Base-by-base conservation (phyloP, 2,329 filamentous ascomycete genomes). In the Dryadomyces sulphureus region DNA sequence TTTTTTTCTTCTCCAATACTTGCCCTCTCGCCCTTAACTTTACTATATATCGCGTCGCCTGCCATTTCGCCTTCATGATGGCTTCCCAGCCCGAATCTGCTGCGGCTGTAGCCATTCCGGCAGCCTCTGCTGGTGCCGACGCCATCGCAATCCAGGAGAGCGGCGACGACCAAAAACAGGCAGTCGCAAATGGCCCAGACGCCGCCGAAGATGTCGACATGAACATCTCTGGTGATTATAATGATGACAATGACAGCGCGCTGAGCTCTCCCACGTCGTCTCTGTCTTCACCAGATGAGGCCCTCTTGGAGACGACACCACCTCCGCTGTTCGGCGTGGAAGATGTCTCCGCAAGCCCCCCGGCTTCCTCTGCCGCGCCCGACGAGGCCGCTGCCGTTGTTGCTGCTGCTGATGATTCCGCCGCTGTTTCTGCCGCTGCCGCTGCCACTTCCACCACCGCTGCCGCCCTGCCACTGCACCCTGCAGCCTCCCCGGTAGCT, bases 141-240 rank as follows among this genome's bases (percentile, higher is more conserved):
- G 57, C 53, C 43, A 52, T 62, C 55, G 27, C 27, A 32, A 14
- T n/a, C n/a, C n/a, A n/a, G n/a, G 11, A 25, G 20, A 24, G 59
- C 56, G 64, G 67, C 43, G 59, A 64, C 48, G 58, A 59, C 38
- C 52, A 54, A 38, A 57, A 57, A 47, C 19, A 42, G 12, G 34
- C 38, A 17, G 32, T 30, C 19, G 38, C 35, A 6, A 17, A 19
- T 12, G 22, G 38, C 38, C 43, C 19, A n/a, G 41, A 27, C 40
- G 7, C 5, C 12, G 19, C 17, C 30, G 17, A 22, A 9, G 43
- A 22, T 21, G 41, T 24, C 34, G 36, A 21, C 17, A 22, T 46
- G 7, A 38, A 35, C n/a, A 30, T 27, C 27, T 30, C 34, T 24
- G 12, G 17, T 32, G 30, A 16, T 16, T 34, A 36, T 45, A 22